phyloP scores from a whole-genome alignment of 305 asterid species.

The Solanum aculeatissimum region DNA sequence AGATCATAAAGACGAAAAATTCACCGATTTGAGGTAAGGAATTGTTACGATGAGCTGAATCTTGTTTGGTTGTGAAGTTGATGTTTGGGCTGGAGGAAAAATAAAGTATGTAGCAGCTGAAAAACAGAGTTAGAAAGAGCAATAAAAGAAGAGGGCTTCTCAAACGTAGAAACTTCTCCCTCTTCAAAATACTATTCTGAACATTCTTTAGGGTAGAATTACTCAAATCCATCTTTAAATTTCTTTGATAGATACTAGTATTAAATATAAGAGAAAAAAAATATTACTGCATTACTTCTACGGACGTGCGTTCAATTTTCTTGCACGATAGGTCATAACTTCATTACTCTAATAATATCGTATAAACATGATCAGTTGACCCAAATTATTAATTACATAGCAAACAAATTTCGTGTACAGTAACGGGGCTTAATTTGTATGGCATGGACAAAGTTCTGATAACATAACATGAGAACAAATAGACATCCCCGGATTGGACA shows the following conservation, averaged over 20 bases:
- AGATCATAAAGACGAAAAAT: too few relatives aligned
- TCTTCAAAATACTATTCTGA: background rate
- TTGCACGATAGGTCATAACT: too few relatives aligned
- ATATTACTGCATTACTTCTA: too few relatives aligned
- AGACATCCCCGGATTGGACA: too few relatives aligned
- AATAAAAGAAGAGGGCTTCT: constrained; percentile 9
- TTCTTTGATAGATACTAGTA: background rate
- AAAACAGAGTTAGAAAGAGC: constrained; percentile 12
- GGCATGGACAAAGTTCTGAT: too few relatives aligned
- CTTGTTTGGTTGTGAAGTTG: background rate
- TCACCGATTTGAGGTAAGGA: background rate
- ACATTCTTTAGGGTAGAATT: background rate
- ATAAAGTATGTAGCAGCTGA: constrained; percentile 22
- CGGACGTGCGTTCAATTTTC: too few relatives aligned
- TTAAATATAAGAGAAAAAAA: background rate
- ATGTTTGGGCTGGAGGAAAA: background rate
- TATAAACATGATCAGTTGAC: too few relatives aligned
- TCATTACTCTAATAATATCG: too few relatives aligned
- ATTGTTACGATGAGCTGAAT: background rate
- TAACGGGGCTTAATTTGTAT: too few relatives aligned
- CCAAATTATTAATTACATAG: too few relatives aligned
- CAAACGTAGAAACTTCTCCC: constrained; percentile 3
- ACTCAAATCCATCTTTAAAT: background rate
- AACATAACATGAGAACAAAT: too few relatives aligned
- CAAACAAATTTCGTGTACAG: too few relatives aligned